Conservation (phyloP, 805 yeast species). For the Vanderwaltozyma polyspora region DNA sequence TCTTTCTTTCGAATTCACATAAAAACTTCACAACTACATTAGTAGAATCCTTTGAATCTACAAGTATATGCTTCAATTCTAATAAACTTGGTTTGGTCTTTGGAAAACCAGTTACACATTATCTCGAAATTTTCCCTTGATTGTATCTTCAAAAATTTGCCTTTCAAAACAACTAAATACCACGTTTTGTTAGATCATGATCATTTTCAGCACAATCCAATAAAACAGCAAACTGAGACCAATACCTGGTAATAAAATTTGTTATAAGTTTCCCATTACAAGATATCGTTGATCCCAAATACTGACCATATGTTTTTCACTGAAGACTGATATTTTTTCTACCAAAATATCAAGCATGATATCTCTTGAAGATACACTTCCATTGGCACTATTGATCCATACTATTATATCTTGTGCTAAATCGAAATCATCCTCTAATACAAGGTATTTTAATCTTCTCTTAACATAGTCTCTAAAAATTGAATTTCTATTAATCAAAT, state of each 20-base stretch:
- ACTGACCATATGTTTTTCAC: conserved; percentile 11
- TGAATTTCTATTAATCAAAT: conserved; percentile 14
- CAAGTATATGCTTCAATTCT: conserved; percentile 48
- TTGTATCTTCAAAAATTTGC: conserved; percentile 30
- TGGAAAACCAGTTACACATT: conserved; percentile 41
- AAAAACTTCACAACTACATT: conserved; percentile 12
- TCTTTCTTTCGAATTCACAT: conserved; percentile 10
- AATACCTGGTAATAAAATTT: conserved; percentile 17
- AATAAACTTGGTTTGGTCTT: conserved; percentile 39
- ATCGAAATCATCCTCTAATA: conserved; percentile 21
- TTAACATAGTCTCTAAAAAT: conserved; percentile 8
- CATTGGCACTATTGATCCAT: conserved; percentile 18
- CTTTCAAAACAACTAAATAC: conserved; percentile 18
- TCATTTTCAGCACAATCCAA: conserved; percentile 19
- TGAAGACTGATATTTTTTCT: conserved; percentile 11
- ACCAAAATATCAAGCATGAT: conserved; percentile 14
- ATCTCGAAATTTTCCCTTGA: conserved; percentile 49
- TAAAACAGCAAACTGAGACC: conserved; percentile 16
- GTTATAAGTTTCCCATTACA: conserved; percentile 20
- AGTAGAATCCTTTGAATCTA: conserved; percentile 21
- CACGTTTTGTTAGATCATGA: conserved; percentile 16
- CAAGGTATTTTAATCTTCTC: conserved; percentile 7
- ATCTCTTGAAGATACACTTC: conserved; percentile 10
- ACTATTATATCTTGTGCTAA: conserved; percentile 10
- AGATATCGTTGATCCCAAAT: conserved; percentile 11